phyloP scores from a whole-genome alignment of 192 early-diverging fungal genomes.

The Coemansia javaensis region DNA sequence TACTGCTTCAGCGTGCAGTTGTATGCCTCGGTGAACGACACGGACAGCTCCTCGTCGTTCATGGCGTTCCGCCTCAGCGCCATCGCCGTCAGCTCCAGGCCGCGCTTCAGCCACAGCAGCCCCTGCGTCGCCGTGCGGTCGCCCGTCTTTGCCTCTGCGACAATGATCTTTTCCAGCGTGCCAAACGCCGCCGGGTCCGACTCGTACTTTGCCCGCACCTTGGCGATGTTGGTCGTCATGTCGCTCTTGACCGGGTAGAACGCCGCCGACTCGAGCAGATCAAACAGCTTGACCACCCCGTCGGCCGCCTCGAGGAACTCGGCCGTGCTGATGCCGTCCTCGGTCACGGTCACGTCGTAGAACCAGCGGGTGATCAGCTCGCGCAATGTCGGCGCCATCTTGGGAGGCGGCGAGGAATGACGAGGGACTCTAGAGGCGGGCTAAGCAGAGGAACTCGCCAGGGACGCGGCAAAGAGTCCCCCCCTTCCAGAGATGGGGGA shows the following conservation, averaged over 20 bases:
- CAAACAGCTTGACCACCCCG: constrained; percentile 67
- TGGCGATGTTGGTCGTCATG: constrained; percentile 84
- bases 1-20: constrained; percentile 61
- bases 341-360: constrained; percentile 57
- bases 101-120: constrained; percentile 89
- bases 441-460: too few species aligned
- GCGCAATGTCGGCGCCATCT: constrained; percentile 39
- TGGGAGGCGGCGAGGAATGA: neutral
- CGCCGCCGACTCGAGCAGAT: constrained; percentile 64
- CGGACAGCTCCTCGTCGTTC: constrained; percentile 57
- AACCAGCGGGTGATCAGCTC: constrained; percentile 62
- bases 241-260: constrained; percentile 87
- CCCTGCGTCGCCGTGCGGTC: constrained; percentile 85
- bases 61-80: constrained; percentile 59
- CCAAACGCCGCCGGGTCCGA: constrained; percentile 61
- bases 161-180: constrained; percentile 80
- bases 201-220: constrained; percentile 65
- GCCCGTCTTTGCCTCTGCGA: constrained; percentile 69
- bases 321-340: constrained; percentile 67
- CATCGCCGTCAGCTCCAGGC: constrained; percentile 72
- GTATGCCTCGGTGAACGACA: constrained; percentile 72
- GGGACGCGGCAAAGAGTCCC: too few species aligned
- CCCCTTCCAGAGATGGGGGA: too few species aligned
- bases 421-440: neutral
- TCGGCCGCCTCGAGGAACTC: constrained; percentile 75